Evolutionary conservation across 345 rosid genomes (phyloP), one percentile per base, ranked within the genome.

Genomic region (Rhodamnia rubescens): DNA sequence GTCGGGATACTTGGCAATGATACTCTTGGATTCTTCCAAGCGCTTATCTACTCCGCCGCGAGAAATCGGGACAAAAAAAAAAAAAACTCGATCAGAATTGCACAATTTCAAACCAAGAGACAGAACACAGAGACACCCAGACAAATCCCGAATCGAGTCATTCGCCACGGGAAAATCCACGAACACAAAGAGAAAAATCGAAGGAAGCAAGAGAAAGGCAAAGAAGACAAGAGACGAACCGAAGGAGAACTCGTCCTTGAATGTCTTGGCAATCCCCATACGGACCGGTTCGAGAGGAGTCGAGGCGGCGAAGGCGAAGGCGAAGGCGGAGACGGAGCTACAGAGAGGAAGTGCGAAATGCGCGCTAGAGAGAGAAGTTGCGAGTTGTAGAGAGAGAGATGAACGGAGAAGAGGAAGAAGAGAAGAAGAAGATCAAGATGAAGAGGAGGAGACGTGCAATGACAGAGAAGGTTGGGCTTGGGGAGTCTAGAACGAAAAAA

Each of bases 1-100:
- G 84, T 92, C 94, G 29, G 95, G 93, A 75, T 95, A 92, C 90
- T 95, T 95, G 40, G 87, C 85, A 53, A 87, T 69, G 81, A 95
- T 94, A 85, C 83, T 85, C 51, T 82, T 91, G 15, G 98, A 93
- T 49, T 95, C 98, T n/a, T 92, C 91, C 24, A 92, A 56, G 75
- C 96, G 82, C 78, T 94, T 92, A 27, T 92, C 98, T 95, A 51
- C 88, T 69, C 74, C 64, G 75, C n/a, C 53, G 5, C 49, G 78
- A 32, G 24, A 32, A 64, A 64, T 64, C 44, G 3, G 78, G 24
- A 32, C 16, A 36, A 36, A 36, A 36, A 36, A 36, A 36, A 58
- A 26, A 21, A 53, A 40, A 6, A 21, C 15, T 80, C 29, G 50
- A 16, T 82, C 55, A 55, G 36, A 44, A 74, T 16, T 18, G 27